Evolutionary conservation across 352 stramenopile genomes (phyloP).

Genomic region (Globisporangium canariense): DNA sequence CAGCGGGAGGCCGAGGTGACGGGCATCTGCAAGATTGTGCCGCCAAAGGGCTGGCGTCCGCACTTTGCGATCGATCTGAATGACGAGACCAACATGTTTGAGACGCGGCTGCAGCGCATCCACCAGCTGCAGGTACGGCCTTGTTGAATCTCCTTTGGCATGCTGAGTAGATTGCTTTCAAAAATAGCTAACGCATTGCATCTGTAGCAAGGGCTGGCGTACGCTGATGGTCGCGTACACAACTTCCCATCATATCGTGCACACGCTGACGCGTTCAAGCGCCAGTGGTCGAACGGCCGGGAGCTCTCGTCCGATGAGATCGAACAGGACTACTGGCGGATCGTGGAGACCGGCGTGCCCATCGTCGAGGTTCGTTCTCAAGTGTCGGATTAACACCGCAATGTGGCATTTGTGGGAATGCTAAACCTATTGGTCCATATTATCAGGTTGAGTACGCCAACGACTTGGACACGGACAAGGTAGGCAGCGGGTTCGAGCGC

Average conservation of each 20-base stretch:
- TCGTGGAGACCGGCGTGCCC: slow-evolving; percentile 62
- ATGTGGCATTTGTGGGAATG: not conserved
- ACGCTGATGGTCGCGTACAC: slow-evolving; percentile 42
- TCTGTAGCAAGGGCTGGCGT: slow-evolving; percentile 59
- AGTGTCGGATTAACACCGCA: too few species aligned
- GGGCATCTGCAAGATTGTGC: slow-evolving; percentile 98
- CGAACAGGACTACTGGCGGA: slow-evolving; percentile 87
- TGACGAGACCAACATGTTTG: slow-evolving; percentile 60
- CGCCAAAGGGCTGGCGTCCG: slow-evolving; percentile 92
- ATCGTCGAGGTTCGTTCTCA: slow-evolving; percentile 22
- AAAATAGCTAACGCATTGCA: not conserved
- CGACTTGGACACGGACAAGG: slow-evolving; percentile 76
- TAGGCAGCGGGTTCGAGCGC: slow-evolving; percentile 82
- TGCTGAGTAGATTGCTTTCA: not conserved
- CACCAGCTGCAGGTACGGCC: slow-evolving; percentile 59
- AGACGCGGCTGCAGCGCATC: slow-evolving; percentile 93
- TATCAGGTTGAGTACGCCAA: slow-evolving; percentile 87
- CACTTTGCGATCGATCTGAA: slow-evolving; percentile 69
- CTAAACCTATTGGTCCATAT: not conserved
- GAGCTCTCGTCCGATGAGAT: slow-evolving; percentile 62
- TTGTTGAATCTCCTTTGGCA: not conserved
- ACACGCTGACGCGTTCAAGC: slow-evolving; percentile 51
- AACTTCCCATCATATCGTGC: slow-evolving; percentile 58
- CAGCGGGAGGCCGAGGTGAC: slow-evolving; percentile 49
- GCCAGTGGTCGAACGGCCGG: slow-evolving; percentile 43